Conservation (phyloP, 2,329 filamentous ascomycete genomes). For the Chalaropsis ovoidea region DNA sequence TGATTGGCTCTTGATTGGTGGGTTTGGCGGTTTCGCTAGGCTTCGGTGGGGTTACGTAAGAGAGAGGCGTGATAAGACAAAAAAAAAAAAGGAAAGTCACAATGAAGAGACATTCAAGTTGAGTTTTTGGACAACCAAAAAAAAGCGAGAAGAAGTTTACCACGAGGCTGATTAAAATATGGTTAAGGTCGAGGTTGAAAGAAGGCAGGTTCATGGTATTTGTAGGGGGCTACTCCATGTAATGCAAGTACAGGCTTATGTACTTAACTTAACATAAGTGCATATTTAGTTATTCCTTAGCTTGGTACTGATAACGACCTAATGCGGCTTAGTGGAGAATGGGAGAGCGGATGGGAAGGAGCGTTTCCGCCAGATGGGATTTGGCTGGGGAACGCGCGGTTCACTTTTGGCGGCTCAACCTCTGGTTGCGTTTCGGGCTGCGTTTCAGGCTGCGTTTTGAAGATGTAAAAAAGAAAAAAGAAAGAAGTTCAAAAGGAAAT, state of each 20-base stretch:
- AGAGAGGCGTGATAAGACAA: background rate
- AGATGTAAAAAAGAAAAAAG: too few species aligned
- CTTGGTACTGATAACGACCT: background rate
- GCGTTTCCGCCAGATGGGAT: background rate
- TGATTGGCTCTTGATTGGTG: background rate
- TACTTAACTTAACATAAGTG: background rate
- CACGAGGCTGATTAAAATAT: background rate
- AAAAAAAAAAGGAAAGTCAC: background rate
- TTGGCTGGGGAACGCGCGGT: background rate
- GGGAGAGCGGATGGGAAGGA: background rate
- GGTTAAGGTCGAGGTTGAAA: too few species aligned
- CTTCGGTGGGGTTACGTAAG: slow-evolving; percentile 8
- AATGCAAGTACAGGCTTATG: background rate
- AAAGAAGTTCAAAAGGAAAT: too few species aligned
- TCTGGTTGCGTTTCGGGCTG: too few species aligned
- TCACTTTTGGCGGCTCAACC: background rate
- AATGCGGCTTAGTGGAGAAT: slow-evolving; percentile 11
- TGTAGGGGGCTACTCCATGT: too few species aligned
- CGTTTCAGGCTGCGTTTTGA: too few species aligned
- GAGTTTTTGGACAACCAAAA: too few species aligned
- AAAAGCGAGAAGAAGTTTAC: background rate
- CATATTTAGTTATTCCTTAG: background rate
- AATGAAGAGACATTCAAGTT: background rate
- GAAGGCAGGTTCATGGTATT: too few species aligned
- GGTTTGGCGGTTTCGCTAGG: background rate